These are phyloP conservation scores for Cryphonectria radicalis DNA, from an alignment of 2,329 filamentous ascomycete genomes.

Conservation along the genomic window DNA sequence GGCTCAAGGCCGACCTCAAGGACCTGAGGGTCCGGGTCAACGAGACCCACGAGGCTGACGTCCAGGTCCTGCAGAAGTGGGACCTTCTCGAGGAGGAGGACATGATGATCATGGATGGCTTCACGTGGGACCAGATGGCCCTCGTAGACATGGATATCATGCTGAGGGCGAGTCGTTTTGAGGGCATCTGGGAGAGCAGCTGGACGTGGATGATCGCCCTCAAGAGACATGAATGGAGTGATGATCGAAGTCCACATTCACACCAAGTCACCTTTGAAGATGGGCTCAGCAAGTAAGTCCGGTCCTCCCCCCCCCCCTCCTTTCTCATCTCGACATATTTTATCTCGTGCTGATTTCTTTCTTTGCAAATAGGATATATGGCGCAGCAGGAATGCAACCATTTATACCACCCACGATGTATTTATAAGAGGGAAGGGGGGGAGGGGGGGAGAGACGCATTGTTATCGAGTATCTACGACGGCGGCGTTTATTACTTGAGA, in stretches of 20 bases:
- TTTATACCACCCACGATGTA: constrained; percentile 26
- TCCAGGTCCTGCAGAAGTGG: constrained; percentile 28
- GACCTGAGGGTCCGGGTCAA: constrained; percentile 17
- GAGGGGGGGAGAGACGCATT: background rate
- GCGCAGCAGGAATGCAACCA: constrained; percentile 13
- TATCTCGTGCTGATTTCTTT: too few relatives aligned
- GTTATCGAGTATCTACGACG: background rate
- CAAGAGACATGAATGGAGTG: constrained; percentile 26
- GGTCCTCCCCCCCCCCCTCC: too few relatives aligned
- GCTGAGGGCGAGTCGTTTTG: constrained; percentile 27
- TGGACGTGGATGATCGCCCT: constrained; percentile 28
- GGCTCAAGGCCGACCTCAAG: constrained; percentile 10
- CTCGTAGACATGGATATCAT: constrained; percentile 29
- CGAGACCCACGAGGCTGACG: constrained; percentile 9
- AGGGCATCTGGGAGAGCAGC: constrained; percentile 30
- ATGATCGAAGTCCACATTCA: constrained; percentile 12
- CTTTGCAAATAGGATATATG: constrained; percentile 7
- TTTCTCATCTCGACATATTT: background rate
- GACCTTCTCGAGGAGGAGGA: constrained; percentile 26
- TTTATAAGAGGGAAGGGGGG: constrained; percentile 2
- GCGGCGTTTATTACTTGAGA: background rate
- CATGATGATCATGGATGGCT: constrained; percentile 24
- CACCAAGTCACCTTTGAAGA: constrained; percentile 24
- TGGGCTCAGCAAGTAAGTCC: constrained; percentile 20
- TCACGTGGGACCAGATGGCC: constrained; percentile 30